Conservation (phyloP, 345 rosid species). For the Firmiana major region DNA sequence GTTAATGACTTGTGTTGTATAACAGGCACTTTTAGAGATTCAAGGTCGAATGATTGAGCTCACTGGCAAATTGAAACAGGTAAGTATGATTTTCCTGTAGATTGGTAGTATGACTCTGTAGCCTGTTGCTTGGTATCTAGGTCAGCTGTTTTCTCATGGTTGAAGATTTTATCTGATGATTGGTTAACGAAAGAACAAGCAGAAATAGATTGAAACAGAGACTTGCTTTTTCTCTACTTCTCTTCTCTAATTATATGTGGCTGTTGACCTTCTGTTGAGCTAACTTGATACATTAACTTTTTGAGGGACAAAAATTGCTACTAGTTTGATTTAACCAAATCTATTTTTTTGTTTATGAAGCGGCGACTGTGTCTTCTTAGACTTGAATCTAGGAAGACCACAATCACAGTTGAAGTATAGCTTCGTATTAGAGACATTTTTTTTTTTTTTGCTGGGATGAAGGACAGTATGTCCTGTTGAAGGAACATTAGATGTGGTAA, state of each 20-base stretch:
- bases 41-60: conserved; percentile 70
- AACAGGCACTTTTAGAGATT: conserved; percentile 59
- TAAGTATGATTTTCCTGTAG: conserved; percentile 12
- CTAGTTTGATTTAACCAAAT: background rate
- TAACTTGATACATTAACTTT: background rate
- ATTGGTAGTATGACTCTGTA: background rate
- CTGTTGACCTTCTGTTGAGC: background rate
- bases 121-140: background rate
- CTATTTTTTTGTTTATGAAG: background rate
- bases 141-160: background rate
- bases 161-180: background rate
- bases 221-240: background rate
- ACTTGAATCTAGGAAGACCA: background rate
- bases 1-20: background rate
- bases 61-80: conserved; percentile 66
- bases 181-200: background rate
- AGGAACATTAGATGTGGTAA: background rate
- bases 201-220: background rate
- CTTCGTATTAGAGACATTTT: background rate
- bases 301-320: background rate
- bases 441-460: background rate
- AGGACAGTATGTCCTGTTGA: background rate
- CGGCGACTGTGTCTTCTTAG: background rate
- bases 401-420: background rate
- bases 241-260: background rate